These are phyloP conservation scores for Talaromyces funiculosus DNA, from an alignment of 2,329 filamentous ascomycete species.

Conservation along the genomic window DNA sequence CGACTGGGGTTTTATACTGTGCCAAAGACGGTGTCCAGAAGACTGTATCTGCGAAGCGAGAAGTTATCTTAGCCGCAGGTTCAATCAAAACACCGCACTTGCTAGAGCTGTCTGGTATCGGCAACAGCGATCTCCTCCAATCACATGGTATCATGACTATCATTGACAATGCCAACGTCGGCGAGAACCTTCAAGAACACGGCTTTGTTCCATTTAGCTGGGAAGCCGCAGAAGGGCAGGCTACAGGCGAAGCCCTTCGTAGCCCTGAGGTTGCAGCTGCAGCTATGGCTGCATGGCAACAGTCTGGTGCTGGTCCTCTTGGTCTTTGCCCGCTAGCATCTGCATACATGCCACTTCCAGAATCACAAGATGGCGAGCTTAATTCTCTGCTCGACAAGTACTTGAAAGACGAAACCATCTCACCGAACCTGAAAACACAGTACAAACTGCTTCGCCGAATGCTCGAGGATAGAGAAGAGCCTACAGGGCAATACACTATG, in stretches of 20 bases:
- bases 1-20: conserved; percentile 42
- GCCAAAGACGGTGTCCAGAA: conserved; percentile 10
- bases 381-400: not conserved
- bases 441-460: not conserved
- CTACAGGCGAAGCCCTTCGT: not conserved
- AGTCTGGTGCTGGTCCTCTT: conserved; percentile 7
- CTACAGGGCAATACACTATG: not conserved
- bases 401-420: not conserved
- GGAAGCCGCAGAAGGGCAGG: conserved; percentile 1
- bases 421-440: not conserved
- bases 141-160: conserved; percentile 32
- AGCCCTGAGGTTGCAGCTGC: not conserved
- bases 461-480: not conserved
- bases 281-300: conserved; percentile 9
- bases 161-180: conserved; percentile 33
- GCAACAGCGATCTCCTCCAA: conserved; percentile 31
- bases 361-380: not conserved
- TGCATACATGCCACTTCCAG: conserved; percentile 5
- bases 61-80: conserved; percentile 48
- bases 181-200: conserved; percentile 32
- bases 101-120: conserved; percentile 45
- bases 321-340: conserved; percentile 5
- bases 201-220: conserved; percentile 15
- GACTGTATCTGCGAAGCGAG: conserved; percentile 22
- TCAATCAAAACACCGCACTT: conserved; percentile 41